Conservation (phyloP, 306 rosid species). For the Delonix regia region DNA sequence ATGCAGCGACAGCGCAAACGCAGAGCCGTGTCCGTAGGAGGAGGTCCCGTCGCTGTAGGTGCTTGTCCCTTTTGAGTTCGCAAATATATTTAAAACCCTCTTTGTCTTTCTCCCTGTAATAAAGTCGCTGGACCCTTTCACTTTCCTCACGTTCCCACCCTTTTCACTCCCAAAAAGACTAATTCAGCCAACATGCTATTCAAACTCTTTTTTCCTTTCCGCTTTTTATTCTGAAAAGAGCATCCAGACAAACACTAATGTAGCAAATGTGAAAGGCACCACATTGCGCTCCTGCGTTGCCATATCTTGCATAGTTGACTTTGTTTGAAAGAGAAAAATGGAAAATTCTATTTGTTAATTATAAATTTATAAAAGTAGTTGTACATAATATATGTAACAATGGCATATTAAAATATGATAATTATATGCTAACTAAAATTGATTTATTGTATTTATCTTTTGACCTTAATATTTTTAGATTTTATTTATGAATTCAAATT, state of each 20-base stretch:
- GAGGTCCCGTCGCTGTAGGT: slow-evolving; percentile 4
- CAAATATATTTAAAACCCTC: background rate
- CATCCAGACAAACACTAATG: background rate
- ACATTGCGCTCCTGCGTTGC: background rate
- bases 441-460: too few species aligned
- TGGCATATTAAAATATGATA: too few species aligned
- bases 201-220: background rate
- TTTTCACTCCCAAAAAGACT: background rate
- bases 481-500: too few species aligned
- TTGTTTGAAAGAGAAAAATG: too few species aligned
- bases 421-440: too few species aligned
- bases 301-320: background rate
- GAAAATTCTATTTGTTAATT: too few species aligned
- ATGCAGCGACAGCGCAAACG: background rate
- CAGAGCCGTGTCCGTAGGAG: background rate
- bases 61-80: background rate
- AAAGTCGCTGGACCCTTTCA: background rate
- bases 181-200: too few species aligned
- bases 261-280: background rate
- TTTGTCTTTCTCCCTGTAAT: background rate
- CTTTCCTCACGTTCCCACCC: background rate
- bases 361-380: too few species aligned
- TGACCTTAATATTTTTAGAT: too few species aligned
- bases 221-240: background rate
- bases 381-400: too few species aligned